Conservation (phyloP, 228 moss, liverwort and hornwort species). For the Sphagnum fallax region DNA sequence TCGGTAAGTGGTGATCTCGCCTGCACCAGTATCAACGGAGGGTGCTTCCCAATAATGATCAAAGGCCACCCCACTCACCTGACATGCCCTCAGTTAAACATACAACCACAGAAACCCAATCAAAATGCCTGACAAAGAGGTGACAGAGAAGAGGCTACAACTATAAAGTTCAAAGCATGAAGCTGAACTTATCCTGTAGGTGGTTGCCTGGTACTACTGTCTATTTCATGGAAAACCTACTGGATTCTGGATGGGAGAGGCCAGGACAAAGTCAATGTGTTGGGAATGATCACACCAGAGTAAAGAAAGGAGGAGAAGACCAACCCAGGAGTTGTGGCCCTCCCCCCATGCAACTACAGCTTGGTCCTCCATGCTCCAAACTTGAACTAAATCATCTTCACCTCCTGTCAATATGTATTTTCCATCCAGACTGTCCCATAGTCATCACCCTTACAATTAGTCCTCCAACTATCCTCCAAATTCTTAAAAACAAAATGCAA, state of each 20-base stretch:
- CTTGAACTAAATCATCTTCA: conserved; percentile 98
- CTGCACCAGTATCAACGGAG: conserved; percentile 61
- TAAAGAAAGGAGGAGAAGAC: neutral
- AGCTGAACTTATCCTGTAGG: too few species aligned
- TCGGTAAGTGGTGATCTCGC: conserved; percentile 74
- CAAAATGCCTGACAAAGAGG: too few species aligned
- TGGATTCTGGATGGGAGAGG: too few species aligned
- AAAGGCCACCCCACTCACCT: conserved; percentile 94
- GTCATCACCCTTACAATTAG: conserved; percentile 9
- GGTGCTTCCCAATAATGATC: conserved; percentile 84
- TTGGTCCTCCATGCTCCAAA: conserved; percentile 99
- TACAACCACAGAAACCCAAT: too few species aligned
- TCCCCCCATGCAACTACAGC: conserved; percentile 96
- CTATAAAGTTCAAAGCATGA: too few species aligned
- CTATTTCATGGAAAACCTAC: too few species aligned
- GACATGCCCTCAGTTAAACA: conserved; percentile 10
- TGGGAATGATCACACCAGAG: neutral
- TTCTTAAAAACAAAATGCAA: too few species aligned
- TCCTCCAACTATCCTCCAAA: neutral
- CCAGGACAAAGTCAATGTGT: too few species aligned
- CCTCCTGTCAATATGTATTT: conserved; percentile 99
- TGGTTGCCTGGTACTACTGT: too few species aligned
- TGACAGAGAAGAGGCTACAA: too few species aligned
- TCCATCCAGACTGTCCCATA: conserved; percentile 71
- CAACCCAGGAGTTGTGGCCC: conserved; percentile 99